Percentiles rank a stretch among this genome's conserved stretches.
Evolutionary conservation across 805 yeast genomes (phyloP).

Genomic region (Candida silvatica): DNA sequence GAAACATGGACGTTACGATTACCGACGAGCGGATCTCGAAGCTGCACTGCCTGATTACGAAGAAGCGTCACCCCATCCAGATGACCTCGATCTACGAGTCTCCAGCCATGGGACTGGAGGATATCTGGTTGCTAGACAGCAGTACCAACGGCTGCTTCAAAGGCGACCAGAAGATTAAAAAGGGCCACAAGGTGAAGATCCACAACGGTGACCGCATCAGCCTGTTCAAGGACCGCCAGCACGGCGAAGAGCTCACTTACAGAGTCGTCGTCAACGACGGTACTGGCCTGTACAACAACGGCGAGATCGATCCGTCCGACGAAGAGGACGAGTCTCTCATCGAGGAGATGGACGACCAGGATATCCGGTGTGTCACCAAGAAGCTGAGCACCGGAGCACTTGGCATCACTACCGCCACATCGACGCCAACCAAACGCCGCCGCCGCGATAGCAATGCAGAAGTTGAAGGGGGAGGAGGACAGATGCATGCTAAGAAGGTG

Average conservation of each 20-base stretch:
- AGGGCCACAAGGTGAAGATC: slow-evolving; percentile 52
- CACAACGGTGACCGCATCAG: slow-evolving; percentile 59
- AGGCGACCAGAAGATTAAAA: slow-evolving; percentile 49
- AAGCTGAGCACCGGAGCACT: background rate
- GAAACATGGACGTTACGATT: slow-evolving; percentile 50
- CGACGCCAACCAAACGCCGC: no score
- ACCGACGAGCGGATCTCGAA: slow-evolving; percentile 76
- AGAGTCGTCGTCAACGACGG: slow-evolving; percentile 44
- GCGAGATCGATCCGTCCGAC: slow-evolving; percentile 4
- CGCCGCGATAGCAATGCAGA: no score
- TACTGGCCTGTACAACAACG: slow-evolving; percentile 50
- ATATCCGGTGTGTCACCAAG: slow-evolving; percentile 1
- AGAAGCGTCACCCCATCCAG: slow-evolving; percentile 51
- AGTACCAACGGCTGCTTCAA: slow-evolving; percentile 77
- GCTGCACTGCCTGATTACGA: slow-evolving; percentile 64
- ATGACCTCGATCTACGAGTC: slow-evolving; percentile 51
- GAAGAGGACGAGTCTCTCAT: slow-evolving; percentile 9
- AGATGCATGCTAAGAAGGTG: background rate
- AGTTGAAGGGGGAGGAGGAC: no score
- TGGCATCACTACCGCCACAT: background rate
- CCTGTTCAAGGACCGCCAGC: slow-evolving; percentile 52
- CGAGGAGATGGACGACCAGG: slow-evolving; percentile 14
- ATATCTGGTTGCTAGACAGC: slow-evolving; percentile 71
- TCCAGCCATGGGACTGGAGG: slow-evolving; percentile 65
- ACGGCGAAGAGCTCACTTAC: slow-evolving; percentile 46